Evolutionary conservation across 2,329 filamentous ascomycete species (phyloP).

Genomic region (Fusarium sp.): DNA sequence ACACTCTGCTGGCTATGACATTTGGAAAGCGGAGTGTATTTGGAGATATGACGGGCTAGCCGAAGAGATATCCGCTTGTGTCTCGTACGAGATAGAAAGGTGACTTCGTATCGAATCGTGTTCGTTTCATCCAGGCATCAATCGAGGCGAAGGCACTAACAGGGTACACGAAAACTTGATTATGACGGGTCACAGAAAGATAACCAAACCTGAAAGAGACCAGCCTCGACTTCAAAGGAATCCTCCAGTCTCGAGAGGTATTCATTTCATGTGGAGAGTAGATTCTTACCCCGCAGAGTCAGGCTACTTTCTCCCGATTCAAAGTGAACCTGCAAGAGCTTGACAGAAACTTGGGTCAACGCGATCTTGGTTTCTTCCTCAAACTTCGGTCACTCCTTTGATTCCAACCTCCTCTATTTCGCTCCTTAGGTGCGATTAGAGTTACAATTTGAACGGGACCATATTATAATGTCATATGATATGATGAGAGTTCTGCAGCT

Average conservation of each 20-base stretch:
- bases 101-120: slow-evolving; percentile 11
- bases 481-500: not conserved
- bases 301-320: not conserved
- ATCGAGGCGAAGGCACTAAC: not conserved
- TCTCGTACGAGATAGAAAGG: not conserved
- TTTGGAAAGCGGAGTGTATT: not conserved
- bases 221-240: not conserved
- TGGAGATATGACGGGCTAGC: not conserved
- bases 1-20: not conserved
- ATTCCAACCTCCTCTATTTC: slow-evolving; percentile 4
- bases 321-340: not conserved
- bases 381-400: not conserved
- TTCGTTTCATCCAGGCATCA: not conserved
- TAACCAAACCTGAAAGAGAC: not conserved
- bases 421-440: not conserved
- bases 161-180: not conserved
- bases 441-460: not conserved
- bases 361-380: not conserved
- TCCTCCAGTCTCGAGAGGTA: not conserved
- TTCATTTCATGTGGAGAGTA: not conserved
- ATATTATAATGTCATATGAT: not conserved
- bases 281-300: not conserved
- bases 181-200: not conserved
- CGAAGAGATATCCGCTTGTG: not conserved
- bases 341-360: not conserved